Base-by-base conservation (phyloP, 1,284 basidiomycete species). In the Cystobasidium sp. region DNA sequence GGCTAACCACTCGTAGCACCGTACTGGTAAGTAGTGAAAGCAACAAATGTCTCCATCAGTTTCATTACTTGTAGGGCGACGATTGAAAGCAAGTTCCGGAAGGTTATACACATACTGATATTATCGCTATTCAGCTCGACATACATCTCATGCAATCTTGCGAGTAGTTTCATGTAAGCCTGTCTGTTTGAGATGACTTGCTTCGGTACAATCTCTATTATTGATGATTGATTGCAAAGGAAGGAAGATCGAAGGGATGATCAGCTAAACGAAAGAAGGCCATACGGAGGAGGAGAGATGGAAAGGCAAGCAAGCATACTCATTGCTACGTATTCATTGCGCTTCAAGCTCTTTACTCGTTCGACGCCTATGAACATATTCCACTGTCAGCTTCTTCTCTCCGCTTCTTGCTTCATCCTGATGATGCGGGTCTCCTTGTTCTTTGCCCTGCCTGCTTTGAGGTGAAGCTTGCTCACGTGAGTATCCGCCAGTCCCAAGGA, bases 401-500 rank as follows among this genome's bases (percentile, higher is more conserved):
- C 4, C 8, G 5, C 14, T 52, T 12, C 6, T 9, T 53, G 47
- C 49, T 52, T 47, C 9, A 31, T 31, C 31, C 31, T 31, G 31
- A 31, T 31, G 31, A 31, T 31, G 31, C 31, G 31, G 31, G 31
- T 31, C 31, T 31, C 31, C 31, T 31, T 31, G 31, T 31, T 31
- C 31, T 31, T 5, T 31, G 31, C 31, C 31, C 31, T 31, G 31
- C 31, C 31, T 31, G 31, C 2, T 31, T 31, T 31, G 31, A 31
- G 31, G 31, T 5, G 31, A 31, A 31, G 31, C 31, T 31, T 31
- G 43, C 66, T 68, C 66, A 68, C 70, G 62, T 58, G 70, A 73
- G 44, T 73, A 73, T 41, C 70, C 70, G 14, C 70, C 70, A 14
- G 70, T 73, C 0, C 70, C 70, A 1, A 73, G 70, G 46, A 73